These are phyloP conservation scores for Acer yangbiense DNA, from an alignment of 345 rosid species.

Conservation along the genomic window DNA sequence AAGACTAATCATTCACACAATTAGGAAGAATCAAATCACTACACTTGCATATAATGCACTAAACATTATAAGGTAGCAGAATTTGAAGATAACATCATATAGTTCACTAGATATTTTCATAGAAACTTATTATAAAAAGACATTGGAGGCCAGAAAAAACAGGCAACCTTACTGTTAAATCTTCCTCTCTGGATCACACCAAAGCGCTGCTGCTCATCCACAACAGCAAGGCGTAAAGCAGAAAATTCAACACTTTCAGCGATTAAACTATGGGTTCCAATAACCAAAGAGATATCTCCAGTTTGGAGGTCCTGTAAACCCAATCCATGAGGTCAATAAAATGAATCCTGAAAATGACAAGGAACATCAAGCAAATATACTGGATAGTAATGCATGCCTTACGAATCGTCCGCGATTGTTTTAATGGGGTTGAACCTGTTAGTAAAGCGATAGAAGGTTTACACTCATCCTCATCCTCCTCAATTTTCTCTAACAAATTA, in stretches of 20 bases:
- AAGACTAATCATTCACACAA: background rate
- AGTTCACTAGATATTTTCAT: conserved; percentile 12
- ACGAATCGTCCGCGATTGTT: conserved; percentile 79
- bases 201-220: conserved; percentile 98
- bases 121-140: background rate
- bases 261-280: conserved; percentile 94
- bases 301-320: conserved; percentile 70
- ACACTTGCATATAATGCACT: background rate
- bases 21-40: background rate
- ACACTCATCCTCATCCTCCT: conserved; percentile 40
- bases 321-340: conserved; percentile 26
- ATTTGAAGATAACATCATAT: background rate
- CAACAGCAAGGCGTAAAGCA: conserved; percentile 88
- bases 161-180: conserved; percentile 88
- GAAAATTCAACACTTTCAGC: conserved; percentile 84
- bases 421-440: conserved; percentile 87
- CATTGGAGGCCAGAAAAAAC: conserved; percentile 18
- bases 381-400: conserved; percentile 55
- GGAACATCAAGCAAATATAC: conserved; percentile 19
- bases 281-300: conserved; percentile 81
- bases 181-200: conserved; percentile 98
- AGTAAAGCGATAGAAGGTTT: conserved; percentile 89
- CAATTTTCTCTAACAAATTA: conserved; percentile 68
- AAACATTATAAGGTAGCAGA: background rate
- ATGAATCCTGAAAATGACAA: conserved; percentile 19